phyloP scores from a whole-genome alignment of 1,139 yeast species.

The Hemisphaericaspora xylofermentans region DNA sequence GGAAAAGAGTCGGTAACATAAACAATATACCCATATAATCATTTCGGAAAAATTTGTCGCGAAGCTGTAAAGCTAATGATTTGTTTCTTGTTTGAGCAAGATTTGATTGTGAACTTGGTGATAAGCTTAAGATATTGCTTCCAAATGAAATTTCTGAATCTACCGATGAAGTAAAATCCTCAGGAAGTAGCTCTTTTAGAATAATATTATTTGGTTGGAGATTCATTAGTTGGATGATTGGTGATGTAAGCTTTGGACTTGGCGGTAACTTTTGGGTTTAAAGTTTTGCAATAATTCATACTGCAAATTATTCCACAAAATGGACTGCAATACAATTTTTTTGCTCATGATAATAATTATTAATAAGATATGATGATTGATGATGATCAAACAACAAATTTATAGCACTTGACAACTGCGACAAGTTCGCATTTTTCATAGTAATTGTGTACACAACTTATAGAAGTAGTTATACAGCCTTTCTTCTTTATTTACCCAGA shows the following conservation, averaged over 20 bases:
- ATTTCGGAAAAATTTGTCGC: not conserved
- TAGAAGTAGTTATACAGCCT: too few species aligned
- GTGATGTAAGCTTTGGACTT: too few species aligned
- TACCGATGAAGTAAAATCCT: not conserved
- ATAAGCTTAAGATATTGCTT: not conserved
- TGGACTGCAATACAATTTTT: too few species aligned
- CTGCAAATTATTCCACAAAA: too few species aligned
- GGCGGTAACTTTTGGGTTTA: not conserved
- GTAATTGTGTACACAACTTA: too few species aligned
- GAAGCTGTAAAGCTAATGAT: not conserved
- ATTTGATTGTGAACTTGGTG: not conserved
- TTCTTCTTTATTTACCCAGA: too few species aligned
- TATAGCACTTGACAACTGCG: too few species aligned
- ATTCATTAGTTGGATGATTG: not conserved
- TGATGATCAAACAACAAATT: too few species aligned
- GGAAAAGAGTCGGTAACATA: conserved; percentile 9
- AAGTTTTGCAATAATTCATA: too few species aligned
- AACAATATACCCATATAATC: conserved; percentile 10
- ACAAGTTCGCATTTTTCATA: too few species aligned
- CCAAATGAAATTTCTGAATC: not conserved
- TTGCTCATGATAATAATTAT: too few species aligned
- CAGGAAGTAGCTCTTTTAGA: not conserved
- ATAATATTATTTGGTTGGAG: not conserved
- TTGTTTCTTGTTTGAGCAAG: not conserved
- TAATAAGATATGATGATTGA: too few species aligned